Evolutionary conservation across 345 rosid species (phyloP).

Genomic region (Corchorus olitorius): DNA sequence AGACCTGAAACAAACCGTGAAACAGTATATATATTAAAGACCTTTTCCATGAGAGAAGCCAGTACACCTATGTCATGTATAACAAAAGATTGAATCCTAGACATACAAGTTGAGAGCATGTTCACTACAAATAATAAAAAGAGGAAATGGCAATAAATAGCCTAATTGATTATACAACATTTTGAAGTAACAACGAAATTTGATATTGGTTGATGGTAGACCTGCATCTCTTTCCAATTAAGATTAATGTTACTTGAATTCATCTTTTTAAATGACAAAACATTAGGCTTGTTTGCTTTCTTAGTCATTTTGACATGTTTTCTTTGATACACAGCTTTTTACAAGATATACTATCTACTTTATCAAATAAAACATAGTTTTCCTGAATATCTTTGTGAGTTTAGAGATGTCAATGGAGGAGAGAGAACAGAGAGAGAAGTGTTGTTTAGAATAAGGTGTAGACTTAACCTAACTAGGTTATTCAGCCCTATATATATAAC

Average conservation of each 20-base stretch:
- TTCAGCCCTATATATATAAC: too few relatives aligned
- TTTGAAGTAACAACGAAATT: neutral
- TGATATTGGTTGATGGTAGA: neutral
- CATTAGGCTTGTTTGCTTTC: too few relatives aligned
- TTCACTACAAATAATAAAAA: neutral
- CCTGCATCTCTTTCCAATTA: neutral
- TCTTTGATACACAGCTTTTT: too few relatives aligned
- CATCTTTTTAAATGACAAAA: neutral
- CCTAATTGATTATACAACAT: neutral
- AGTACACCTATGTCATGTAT: neutral
- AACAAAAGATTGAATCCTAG: neutral
- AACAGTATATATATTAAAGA: slow-evolving; percentile 14
- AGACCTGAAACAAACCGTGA: slow-evolving; percentile 61
- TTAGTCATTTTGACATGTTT: too few relatives aligned
- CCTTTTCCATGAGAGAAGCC: neutral
- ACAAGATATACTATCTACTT: too few relatives aligned
- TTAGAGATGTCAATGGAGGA: too few relatives aligned
- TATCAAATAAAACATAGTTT: too few relatives aligned
- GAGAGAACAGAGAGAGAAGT: too few relatives aligned
- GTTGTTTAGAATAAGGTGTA: too few relatives aligned
- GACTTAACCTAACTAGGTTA: too few relatives aligned
- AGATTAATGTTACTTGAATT: neutral
- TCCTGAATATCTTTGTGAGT: too few relatives aligned
- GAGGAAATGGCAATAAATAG: neutral
- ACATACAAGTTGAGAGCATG: slow-evolving; percentile 17